These are phyloP conservation scores for Carpinus fangiana DNA, from an alignment of 306 rosid genomes.

Conservation along the genomic window DNA sequence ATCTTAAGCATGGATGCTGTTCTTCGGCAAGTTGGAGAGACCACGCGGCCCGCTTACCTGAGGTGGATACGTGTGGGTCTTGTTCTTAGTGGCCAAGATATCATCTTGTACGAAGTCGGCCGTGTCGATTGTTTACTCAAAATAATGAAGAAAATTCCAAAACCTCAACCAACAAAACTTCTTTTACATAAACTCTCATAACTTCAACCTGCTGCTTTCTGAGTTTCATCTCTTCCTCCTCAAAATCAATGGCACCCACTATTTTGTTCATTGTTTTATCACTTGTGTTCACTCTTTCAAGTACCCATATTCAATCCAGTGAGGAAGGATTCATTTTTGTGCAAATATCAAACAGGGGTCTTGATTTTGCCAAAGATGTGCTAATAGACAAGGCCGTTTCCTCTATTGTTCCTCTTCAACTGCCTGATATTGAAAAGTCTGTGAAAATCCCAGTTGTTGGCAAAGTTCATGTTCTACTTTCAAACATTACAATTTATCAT, in stretches of 20 bases:
- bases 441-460: constrained; percentile 60
- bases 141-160: constrained; percentile 23
- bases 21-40: not conserved
- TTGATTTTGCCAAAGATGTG: constrained; percentile 67
- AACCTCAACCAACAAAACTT: constrained; percentile 11
- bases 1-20: not conserved
- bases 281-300: constrained; percentile 38
- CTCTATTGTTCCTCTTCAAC: constrained; percentile 55
- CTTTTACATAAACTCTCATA: constrained; percentile 7
- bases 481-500: constrained; percentile 53
- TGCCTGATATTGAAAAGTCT: constrained; percentile 59
- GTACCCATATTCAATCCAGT: constrained; percentile 29
- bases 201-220: constrained; percentile 14
- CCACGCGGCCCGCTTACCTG: not conserved
- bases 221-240: constrained; percentile 2
- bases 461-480: constrained; percentile 55
- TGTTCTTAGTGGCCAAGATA: not conserved
- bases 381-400: constrained; percentile 59
- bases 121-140: not conserved
- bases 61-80: not conserved
- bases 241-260: constrained; percentile 35
- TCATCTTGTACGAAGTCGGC: not conserved
- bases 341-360: constrained; percentile 66
- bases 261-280: constrained; percentile 23
- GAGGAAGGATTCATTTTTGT: constrained; percentile 68